Evolutionary conservation across 1,139 yeast genomes (phyloP).

Genomic region (Debaryomyces psychrophilus): DNA sequence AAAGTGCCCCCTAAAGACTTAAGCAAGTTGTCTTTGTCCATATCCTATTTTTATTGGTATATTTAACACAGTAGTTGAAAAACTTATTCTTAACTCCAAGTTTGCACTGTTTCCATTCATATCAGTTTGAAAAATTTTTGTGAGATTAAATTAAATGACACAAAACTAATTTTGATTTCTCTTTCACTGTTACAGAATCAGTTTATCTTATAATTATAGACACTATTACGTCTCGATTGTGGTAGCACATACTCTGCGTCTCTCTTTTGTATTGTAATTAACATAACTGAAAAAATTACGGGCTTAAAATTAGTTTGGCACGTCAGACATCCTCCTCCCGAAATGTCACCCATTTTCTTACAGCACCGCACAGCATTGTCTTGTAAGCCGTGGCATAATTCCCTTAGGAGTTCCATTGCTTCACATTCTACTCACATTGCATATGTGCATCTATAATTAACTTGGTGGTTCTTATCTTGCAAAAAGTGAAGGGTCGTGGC

Average conservation of each 20-base stretch:
- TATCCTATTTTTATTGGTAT: slow-evolving; percentile 17
- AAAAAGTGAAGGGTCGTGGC: not conserved
- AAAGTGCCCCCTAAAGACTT: slow-evolving; percentile 48
- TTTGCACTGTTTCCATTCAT: not conserved
- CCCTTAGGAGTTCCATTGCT: not conserved
- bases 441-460: not conserved
- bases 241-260: not conserved
- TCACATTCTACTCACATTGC: too few species aligned
- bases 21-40: slow-evolving; percentile 49
- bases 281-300: not conserved
- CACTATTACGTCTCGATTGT: too few species aligned
- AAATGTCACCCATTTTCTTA: not conserved
- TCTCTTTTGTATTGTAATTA: not conserved
- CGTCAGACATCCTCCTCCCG: not conserved
- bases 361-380: too few species aligned
- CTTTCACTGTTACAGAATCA: not conserved
- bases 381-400: too few species aligned
- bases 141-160: slow-evolving; percentile 9
- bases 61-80: slow-evolving; percentile 5
- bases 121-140: slow-evolving; percentile 15
- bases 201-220: not conserved
- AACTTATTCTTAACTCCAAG: not conserved
- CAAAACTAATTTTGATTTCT: slow-evolving; percentile 11
- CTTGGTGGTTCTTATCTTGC: not conserved
- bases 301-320: not conserved